Evolutionary conservation across 352 stramenopile genomes (phyloP), one percentile per base, ranked within the genome.

Genomic region (Phytophthora parvispora): DNA sequence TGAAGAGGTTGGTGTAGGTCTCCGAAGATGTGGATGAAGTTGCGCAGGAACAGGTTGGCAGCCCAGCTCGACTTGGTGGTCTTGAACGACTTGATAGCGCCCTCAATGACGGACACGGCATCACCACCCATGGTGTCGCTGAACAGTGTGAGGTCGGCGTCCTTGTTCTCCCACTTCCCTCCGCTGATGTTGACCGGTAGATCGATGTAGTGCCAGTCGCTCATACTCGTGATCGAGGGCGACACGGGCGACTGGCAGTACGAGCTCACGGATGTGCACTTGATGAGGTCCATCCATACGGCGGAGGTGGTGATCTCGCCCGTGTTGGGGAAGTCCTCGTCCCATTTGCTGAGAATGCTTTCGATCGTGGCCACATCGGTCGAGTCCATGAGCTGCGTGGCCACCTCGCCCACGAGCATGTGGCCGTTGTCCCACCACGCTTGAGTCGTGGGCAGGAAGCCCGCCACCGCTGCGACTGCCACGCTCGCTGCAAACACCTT

Each of bases 11-110:
- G 83, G 60, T 91, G 81, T 22, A 89, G 55, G 52, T 93, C 84
- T 1, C 77, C 83, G 45, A 90, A 81, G 67, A 91, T 80, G 75
- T 92, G 84, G 68, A 92, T 86, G 72, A 92, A 86, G 72, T 91
- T 80, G 25, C 84, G 84, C 5, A 92, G 48, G 40, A 80, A 62
- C 6, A 90, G 49, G 73, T 92, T 92, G 47, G 77, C 80, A 3
- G 79, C 75, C 84, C 84, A 92, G 43, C 75, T 69, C 15, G 84
- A 92, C 59, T 89, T 75, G 32, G 84, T 91, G 43, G 82, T 88
- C 61, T 67, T 75, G 69, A 92, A 83, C 13, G 84, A 78, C 54
- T 72, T 73, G n/a, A 92, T 48, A 1, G 69, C 71, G 29, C 75
- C 74, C 36, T 87, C 75, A 20, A 91, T 71, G 8, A 90, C 73